Base-by-base conservation (phyloP, 1,284 basidiomycete species). In the Mycosarcoma mackinlayi region DNA sequence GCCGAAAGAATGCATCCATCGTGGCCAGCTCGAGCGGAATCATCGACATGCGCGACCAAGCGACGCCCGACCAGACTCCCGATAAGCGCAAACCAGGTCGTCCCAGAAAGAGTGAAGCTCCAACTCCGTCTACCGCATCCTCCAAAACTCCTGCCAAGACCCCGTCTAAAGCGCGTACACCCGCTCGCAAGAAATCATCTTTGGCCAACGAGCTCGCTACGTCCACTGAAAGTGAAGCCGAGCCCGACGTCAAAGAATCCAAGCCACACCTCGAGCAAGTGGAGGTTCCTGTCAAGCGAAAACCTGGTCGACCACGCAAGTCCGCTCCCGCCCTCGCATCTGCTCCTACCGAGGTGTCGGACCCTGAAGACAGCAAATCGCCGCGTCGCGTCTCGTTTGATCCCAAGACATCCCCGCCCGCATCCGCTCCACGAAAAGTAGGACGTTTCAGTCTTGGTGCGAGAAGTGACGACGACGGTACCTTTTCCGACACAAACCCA, bases 1-100 rank as follows among this genome's bases (percentile, higher is more conserved):
- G 71, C 44, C 88, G 88, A 80, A 89, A 87, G 70, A 89, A 92
- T 66, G 85, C 88, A 40, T 65, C 89, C 49, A 87, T 69, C 37
- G 62, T 60, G 23, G 64, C 69, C 10, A 74, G 65, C 53, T 54
- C 56, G 30, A 83, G 21, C 55, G 83, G 45, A 78, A 83, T 38
- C 83, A 87, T 66, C 84, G 88, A 55, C 85, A 86, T 30, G 71
- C 58, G 71, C 27, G 59, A 70, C 25, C 42, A 69, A 24, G 24
- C 27, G 5, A 56, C 56, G 6, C 56, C 66, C 9, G 55, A 59
- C 3, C 56, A 60, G 37, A 70, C 67, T 24, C 67, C 67, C 14
- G 48, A 53, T 14, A 64, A 70, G 44, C 67, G 67, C 46, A 70
- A 61, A 13, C 48, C 61, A 45, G 67, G 67, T 19, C 42, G 67